A percentile compares a stretch with the other conserved stretches of the same genome.
These are phyloP conservation scores for Ascochyta rabiei DNA, from an alignment of 2,329 filamentous ascomycete species.

Conservation along the genomic window DNA sequence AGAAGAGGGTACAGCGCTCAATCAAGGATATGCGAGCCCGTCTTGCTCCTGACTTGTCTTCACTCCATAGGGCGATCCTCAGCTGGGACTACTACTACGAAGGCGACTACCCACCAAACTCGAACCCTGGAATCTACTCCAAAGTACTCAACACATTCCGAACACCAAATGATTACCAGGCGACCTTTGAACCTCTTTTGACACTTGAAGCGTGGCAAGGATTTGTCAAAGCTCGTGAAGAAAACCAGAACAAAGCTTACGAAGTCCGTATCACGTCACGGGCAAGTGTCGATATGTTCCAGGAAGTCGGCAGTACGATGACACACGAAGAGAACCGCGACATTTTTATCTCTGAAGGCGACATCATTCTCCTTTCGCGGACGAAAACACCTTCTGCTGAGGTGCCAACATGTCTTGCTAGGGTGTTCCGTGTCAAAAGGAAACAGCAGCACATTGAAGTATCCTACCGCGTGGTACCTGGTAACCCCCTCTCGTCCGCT, in stretches of 20 bases:
- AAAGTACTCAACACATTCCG: slow-evolving; percentile 79
- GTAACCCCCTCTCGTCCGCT: slow-evolving; percentile 65
- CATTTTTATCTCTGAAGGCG: slow-evolving; percentile 76
- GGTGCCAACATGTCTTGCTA: slow-evolving; percentile 81
- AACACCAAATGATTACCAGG: slow-evolving; percentile 79
- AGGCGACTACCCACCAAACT: slow-evolving; percentile 81
- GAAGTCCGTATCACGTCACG: slow-evolving; percentile 87
- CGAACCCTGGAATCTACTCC: slow-evolving; percentile 71
- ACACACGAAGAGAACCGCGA: slow-evolving; percentile 73
- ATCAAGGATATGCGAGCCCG: slow-evolving; percentile 94
- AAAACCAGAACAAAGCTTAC: slow-evolving; percentile 79
- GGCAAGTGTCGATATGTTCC: slow-evolving; percentile 87
- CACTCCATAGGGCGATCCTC: slow-evolving; percentile 83
- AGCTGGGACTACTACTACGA: slow-evolving; percentile 94
- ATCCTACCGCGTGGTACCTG: slow-evolving; percentile 79
- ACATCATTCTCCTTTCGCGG: slow-evolving; percentile 85
- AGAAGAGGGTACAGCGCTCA: slow-evolving; percentile 78
- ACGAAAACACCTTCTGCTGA: slow-evolving; percentile 70
- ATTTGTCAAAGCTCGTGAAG: slow-evolving; percentile 88
- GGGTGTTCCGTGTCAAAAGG: slow-evolving; percentile 78
- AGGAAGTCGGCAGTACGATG: slow-evolving; percentile 88
- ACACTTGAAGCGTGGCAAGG: slow-evolving; percentile 95
- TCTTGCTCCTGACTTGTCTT: slow-evolving; percentile 84
- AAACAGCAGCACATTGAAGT: slow-evolving; percentile 85
- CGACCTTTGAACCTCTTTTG: slow-evolving; percentile 87